Evolutionary conservation across 2,329 filamentous ascomycete genomes (phyloP).

Genomic region (Talaromyces sp.): DNA sequence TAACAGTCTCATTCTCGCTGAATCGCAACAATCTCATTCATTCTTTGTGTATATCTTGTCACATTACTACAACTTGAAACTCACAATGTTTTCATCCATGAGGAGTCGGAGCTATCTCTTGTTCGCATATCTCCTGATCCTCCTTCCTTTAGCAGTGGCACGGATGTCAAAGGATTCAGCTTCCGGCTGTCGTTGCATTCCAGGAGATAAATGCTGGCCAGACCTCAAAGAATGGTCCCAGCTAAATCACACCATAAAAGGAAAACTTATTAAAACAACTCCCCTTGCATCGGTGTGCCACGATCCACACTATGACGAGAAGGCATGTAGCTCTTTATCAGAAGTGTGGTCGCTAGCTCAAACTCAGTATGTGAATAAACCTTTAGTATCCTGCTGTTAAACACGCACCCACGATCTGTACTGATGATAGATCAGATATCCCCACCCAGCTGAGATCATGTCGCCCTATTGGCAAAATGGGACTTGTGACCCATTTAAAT

Average conservation of each 20-base stretch:
- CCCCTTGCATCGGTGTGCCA: constrained; percentile 60
- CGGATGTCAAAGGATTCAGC: too few species aligned
- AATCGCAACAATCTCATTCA: too few species aligned
- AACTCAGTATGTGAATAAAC: constrained; percentile 45
- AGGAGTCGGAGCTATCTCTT: too few species aligned
- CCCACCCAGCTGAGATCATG: too few species aligned
- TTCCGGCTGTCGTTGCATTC: constrained; percentile 51
- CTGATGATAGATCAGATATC: constrained; percentile 45
- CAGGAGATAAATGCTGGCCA: constrained; percentile 61
- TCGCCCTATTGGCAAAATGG: too few species aligned
- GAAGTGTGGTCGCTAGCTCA: constrained; percentile 50
- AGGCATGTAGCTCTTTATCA: constrained; percentile 46
- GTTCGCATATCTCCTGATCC: too few species aligned
- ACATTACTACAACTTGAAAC: too few species aligned
- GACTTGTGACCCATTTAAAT: constrained; percentile 50
- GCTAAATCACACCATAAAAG: constrained; percentile 57
- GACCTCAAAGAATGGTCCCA: constrained; percentile 51
- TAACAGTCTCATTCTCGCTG: too few species aligned
- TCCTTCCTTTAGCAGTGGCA: too few species aligned
- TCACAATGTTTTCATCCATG: too few species aligned
- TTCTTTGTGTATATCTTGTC: too few species aligned
- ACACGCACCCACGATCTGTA: constrained; percentile 59
- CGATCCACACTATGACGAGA: constrained; percentile 50
- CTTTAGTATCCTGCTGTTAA: neutral
- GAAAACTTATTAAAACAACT: constrained; percentile 55